phyloP scores from a whole-genome alignment of 495 filamentous ascomycete species.

The Xylaria castorea region DNA sequence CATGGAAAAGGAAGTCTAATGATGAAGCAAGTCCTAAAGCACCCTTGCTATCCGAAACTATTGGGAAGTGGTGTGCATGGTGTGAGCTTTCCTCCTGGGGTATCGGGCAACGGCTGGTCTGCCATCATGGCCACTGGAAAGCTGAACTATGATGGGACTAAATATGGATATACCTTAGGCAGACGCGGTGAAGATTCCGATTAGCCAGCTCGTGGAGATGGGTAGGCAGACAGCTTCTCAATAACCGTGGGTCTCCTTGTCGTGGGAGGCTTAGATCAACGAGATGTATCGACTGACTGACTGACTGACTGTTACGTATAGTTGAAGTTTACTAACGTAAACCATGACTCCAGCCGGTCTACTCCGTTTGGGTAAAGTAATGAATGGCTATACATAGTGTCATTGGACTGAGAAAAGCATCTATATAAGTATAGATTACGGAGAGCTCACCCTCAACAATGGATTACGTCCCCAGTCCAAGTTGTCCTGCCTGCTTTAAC shows the following conservation, averaged over 20 bases:
- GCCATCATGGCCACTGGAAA: slow-evolving; percentile 11
- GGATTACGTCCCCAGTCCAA: not conserved
- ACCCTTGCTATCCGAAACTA: slow-evolving; percentile 20
- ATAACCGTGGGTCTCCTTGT: not conserved
- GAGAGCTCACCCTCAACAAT: not conserved
- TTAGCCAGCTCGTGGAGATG: slow-evolving; percentile 19
- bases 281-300: not conserved
- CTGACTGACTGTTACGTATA: not conserved
- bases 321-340: not conserved
- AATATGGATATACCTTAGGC: slow-evolving; percentile 22
- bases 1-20: not conserved
- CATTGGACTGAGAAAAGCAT: not conserved
- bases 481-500: not conserved
- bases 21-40: slow-evolving; percentile 3
- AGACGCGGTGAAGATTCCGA: slow-evolving; percentile 4
- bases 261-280: slow-evolving; percentile 12
- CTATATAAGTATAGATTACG: not conserved
- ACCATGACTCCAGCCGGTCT: slow-evolving; percentile 7
- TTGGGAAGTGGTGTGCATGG: slow-evolving; percentile 5
- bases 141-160: slow-evolving; percentile 15
- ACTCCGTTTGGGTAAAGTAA: not conserved
- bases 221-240: slow-evolving; percentile 7
- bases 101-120: slow-evolving; percentile 19
- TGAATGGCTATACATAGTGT: slow-evolving; percentile 4
- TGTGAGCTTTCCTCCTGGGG: not conserved